Evolutionary conservation across 306 rosid genomes (phyloP).

Genomic region (Medicago lupulina): DNA sequence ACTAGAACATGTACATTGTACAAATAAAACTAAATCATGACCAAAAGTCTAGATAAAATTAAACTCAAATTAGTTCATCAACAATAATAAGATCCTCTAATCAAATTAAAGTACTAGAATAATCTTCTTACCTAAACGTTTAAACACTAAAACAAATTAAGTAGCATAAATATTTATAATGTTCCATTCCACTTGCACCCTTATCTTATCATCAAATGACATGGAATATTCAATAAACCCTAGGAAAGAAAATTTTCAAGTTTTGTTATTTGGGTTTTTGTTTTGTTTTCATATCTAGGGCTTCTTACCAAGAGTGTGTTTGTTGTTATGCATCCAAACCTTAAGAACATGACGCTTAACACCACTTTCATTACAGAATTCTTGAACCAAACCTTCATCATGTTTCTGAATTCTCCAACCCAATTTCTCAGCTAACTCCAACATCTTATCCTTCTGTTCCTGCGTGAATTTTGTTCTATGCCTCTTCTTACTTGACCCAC

Average conservation of each 20-base stretch:
- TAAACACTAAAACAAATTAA: slow-evolving; percentile 36
- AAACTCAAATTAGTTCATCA: slow-evolving; percentile 44
- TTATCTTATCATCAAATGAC: background rate
- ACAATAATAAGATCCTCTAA: slow-evolving; percentile 40
- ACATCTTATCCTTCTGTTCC: slow-evolving; percentile 91
- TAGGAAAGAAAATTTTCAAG: slow-evolving; percentile 27
- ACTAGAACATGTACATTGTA: background rate
- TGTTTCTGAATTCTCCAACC: slow-evolving; percentile 98
- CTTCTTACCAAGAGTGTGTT: slow-evolving; percentile 98
- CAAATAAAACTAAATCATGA: background rate
- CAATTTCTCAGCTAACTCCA: slow-evolving; percentile 75
- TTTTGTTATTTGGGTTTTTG: background rate
- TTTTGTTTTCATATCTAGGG: slow-evolving; percentile 53
- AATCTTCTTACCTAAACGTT: slow-evolving; percentile 10
- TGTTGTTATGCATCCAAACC: slow-evolving; percentile 99
- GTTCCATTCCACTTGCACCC: background rate
- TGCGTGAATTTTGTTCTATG: slow-evolving; percentile 77
- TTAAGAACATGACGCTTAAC: slow-evolving; percentile 91
- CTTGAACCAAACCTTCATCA: slow-evolving; percentile 74
- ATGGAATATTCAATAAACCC: slow-evolving; percentile 51
- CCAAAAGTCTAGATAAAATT: slow-evolving; percentile 26
- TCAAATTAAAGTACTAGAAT: slow-evolving; percentile 22
- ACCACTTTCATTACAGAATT: slow-evolving; percentile 82
- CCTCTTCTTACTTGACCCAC: slow-evolving; percentile 64
- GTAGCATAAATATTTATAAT: slow-evolving; percentile 18